A percentile compares a stretch with the other conserved stretches of the same genome.
Conservation (phyloP, 768 basidiomycete genomes). For the Amylocystis lapponica region DNA sequence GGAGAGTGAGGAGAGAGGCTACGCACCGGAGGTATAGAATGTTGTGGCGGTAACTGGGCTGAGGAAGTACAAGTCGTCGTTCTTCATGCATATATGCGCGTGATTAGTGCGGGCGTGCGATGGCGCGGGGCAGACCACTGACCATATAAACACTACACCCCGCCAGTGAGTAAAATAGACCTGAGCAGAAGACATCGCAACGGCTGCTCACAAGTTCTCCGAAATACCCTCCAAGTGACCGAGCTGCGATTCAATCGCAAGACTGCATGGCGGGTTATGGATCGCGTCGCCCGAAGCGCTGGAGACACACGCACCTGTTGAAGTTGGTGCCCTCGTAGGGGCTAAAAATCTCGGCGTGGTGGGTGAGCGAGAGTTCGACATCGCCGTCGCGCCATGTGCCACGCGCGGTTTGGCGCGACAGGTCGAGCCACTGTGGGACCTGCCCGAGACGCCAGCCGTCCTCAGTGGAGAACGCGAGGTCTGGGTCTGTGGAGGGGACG, state of each 20-base stretch:
- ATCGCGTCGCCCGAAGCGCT: background rate
- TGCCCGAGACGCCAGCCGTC: conserved; percentile 28
- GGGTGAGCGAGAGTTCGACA: conserved; percentile 25
- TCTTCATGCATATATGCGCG: conserved; percentile 18
- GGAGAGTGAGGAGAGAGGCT: background rate
- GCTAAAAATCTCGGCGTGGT: conserved; percentile 25
- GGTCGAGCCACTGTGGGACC: conserved; percentile 35
- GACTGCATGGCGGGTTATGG: conserved; percentile 14
- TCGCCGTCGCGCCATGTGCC: conserved; percentile 22
- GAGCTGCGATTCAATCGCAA: conserved; percentile 31
- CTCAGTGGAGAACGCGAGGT: conserved; percentile 1
- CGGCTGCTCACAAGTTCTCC: conserved; percentile 24
- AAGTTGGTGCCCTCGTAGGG: conserved; percentile 20
- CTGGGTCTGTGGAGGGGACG: conserved; percentile 12
- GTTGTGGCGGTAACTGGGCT: conserved; percentile 23
- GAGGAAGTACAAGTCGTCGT: conserved; percentile 38
- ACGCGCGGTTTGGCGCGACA: conserved; percentile 6
- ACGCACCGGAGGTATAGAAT: conserved; percentile 27
- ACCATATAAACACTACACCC: conserved; percentile 23
- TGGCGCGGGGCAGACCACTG: background rate
- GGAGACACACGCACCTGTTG: conserved; percentile 25
- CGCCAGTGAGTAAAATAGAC: background rate
- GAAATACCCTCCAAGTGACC: conserved; percentile 25
- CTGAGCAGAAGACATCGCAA: background rate
- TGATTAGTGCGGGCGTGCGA: background rate